Evolutionary conservation across 345 rosid species (phyloP).

Genomic region (Citrus medica): DNA sequence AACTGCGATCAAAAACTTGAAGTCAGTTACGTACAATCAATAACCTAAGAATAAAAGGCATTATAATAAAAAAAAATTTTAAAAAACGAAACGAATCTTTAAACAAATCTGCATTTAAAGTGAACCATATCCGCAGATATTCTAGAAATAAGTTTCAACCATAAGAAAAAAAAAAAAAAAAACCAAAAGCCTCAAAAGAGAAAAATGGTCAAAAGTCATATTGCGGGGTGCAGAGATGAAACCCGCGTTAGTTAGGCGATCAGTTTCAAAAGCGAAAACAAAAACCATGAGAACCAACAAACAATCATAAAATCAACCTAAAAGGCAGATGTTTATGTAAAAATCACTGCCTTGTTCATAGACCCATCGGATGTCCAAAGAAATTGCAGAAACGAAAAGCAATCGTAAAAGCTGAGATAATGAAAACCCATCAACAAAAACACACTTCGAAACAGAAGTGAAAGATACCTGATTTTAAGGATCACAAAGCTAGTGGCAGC

Average conservation of each 20-base stretch:
- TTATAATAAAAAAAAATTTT: too few relatives aligned
- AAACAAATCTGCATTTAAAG: background rate
- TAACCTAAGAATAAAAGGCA: background rate
- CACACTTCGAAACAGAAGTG: background rate
- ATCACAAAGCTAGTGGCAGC: background rate
- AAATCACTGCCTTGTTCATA: background rate
- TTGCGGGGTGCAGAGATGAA: background rate
- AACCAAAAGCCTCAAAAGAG: background rate
- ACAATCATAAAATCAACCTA: background rate
- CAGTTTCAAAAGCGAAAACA: background rate
- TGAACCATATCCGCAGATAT: background rate
- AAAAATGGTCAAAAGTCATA: background rate
- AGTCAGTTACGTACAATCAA: conserved; percentile 18
- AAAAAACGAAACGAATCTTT: background rate
- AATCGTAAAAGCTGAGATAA: background rate
- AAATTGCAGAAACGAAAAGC: background rate
- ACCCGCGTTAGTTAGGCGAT: background rate
- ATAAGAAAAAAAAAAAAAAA: too few relatives aligned
- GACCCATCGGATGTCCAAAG: background rate
- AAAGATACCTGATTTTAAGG: background rate
- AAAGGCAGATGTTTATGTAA: background rate
- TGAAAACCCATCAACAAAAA: background rate
- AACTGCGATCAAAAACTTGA: conserved; percentile 8
- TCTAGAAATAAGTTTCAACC: background rate
- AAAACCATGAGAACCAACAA: background rate